Evolutionary conservation across 768 basidiomycete species (phyloP).

Genomic region (Lactarius sanguifluus): DNA sequence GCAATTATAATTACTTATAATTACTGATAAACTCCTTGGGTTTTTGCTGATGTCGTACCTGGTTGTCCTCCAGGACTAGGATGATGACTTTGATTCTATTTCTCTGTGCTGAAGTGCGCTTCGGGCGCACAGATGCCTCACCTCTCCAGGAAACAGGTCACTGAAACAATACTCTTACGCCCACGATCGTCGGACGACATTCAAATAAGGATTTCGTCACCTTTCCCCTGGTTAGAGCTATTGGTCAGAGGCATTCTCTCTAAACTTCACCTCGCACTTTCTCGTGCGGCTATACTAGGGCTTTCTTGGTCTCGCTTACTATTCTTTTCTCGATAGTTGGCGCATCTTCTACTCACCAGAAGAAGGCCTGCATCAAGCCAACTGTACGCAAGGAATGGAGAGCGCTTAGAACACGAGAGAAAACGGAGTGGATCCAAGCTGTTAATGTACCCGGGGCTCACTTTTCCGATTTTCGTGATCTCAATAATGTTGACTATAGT

Average conservation of each 20-base stretch:
- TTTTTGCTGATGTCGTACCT: no score
- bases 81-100: no score
- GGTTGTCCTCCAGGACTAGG: no score
- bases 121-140: neutral
- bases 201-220: neutral
- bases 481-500: slow-evolving; percentile 10
- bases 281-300: neutral
- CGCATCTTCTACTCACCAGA: neutral
- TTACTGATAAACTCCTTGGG: no score
- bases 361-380: slow-evolving; percentile 24
- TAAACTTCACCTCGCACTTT: neutral
- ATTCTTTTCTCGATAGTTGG: neutral
- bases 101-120: no score
- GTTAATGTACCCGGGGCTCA: no score
- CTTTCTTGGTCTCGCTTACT: neutral
- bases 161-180: neutral
- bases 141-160: no score
- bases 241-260: no score
- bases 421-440: slow-evolving; percentile 32
- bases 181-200: slow-evolving; percentile 3
- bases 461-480: neutral
- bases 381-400: slow-evolving; percentile 33
- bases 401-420: slow-evolving; percentile 23
- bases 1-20: no score
- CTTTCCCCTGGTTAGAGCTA: neutral